These are phyloP conservation scores for Cornus kousa DNA, from an alignment of 148 eudicot species.

Conservation along the genomic window DNA sequence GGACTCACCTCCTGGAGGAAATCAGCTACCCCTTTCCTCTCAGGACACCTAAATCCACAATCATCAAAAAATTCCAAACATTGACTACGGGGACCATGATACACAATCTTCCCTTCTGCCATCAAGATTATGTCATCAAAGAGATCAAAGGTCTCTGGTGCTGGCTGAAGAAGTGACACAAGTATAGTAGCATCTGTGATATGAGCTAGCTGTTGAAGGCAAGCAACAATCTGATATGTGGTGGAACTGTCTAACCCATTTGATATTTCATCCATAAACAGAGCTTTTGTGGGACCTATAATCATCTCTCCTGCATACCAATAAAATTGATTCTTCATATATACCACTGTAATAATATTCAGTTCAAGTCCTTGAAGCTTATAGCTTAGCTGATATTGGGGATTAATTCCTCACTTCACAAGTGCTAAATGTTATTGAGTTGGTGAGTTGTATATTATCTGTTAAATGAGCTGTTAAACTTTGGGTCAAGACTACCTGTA, in stretches of 20 bases:
- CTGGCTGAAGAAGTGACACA: constrained; percentile 87
- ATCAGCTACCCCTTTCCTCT: constrained; percentile 80
- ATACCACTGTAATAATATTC: neutral
- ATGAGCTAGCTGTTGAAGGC: constrained; percentile 72
- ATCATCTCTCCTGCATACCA: constrained; percentile 75
- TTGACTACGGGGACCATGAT: constrained; percentile 66
- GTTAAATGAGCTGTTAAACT: neutral
- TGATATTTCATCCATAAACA: constrained; percentile 92
- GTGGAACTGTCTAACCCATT: constrained; percentile 93
- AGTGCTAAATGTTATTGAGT: neutral
- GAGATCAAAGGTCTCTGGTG: constrained; percentile 78
- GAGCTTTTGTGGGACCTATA: constrained; percentile 74
- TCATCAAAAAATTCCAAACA: constrained; percentile 51
- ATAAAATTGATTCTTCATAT: neutral
- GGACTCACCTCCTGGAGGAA: constrained; percentile 81
- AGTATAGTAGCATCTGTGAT: constrained; percentile 63
- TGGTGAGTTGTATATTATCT: neutral
- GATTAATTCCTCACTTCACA: neutral
- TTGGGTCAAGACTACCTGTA: constrained; percentile 40
- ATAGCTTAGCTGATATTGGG: neutral
- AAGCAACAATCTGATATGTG: constrained; percentile 67
- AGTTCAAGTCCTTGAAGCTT: neutral
- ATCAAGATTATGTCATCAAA: constrained; percentile 83
- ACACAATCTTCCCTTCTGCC: constrained; percentile 82
- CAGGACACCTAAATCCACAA: constrained; percentile 80